Percentiles rank a stretch among this genome's conserved stretches.
These are phyloP conservation scores for Pisolithus orientalis DNA, from an alignment of 768 basidiomycete species.

Conservation along the genomic window DNA sequence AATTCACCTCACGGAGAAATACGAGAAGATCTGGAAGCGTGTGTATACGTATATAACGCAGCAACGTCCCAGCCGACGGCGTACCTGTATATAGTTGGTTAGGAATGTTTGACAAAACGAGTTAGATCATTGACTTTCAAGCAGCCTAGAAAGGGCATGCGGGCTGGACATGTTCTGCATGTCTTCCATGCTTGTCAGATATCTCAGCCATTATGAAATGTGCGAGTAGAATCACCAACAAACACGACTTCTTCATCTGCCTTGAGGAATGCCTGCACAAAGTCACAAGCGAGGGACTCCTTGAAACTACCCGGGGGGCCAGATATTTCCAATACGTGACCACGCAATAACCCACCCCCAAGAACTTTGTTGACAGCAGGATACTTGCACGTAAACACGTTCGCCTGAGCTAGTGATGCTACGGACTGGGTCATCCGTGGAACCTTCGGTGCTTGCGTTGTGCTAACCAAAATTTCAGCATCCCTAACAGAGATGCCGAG, in stretches of 20 bases:
- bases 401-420: slow-evolving; percentile 32
- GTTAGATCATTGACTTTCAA: slow-evolving; percentile 18
- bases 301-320: slow-evolving; percentile 72
- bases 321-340: slow-evolving; percentile 65
- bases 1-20: slow-evolving; percentile 49
- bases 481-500: slow-evolving; percentile 41
- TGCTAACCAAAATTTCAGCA: slow-evolving; percentile 41
- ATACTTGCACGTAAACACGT: slow-evolving; percentile 26
- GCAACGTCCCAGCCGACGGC: slow-evolving; percentile 28
- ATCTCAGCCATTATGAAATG: slow-evolving; percentile 3
- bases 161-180: slow-evolving; percentile 45
- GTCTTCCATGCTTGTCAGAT: slow-evolving; percentile 24
- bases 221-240: slow-evolving; percentile 39
- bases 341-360: slow-evolving; percentile 54
- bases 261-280: slow-evolving; percentile 44
- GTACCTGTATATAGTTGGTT: slow-evolving; percentile 31
- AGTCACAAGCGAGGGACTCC: slow-evolving; percentile 45
- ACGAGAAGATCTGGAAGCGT: slow-evolving; percentile 49
- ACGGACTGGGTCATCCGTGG: slow-evolving; percentile 50
- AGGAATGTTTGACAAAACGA: slow-evolving; percentile 1
- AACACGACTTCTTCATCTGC: slow-evolving; percentile 51
- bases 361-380: slow-evolving; percentile 52
- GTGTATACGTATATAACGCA: slow-evolving; percentile 30
- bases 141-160: slow-evolving; percentile 26
- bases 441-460: slow-evolving; percentile 29